Evolutionary conservation across 2,329 filamentous ascomycete species (phyloP), one percentile per base, ranked within the genome.

Genomic region (Epichloe scottii): DNA sequence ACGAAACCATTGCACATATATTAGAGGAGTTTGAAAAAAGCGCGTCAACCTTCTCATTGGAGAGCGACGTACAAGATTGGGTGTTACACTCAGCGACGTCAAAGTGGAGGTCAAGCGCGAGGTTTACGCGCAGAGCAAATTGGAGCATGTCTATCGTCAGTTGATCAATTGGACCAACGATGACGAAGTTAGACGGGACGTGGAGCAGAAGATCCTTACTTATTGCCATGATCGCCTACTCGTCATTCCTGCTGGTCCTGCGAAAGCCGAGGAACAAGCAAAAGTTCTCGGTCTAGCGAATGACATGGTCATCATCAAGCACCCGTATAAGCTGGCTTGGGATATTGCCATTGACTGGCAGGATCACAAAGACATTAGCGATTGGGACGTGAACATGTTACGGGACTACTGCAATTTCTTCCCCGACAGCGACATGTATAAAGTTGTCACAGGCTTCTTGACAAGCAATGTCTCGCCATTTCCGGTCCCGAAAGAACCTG

Each of bases 251-350:
- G 54, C 74, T 1, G 81, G 83, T 3, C 65, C 70, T 3, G 71
- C 82, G 52, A 97, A 97, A 67, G 63, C 69, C 1, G 67, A 73
- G 17, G 89, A 94, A 65, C 78, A 87, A 26, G 72, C 81, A 37
- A 82, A 85, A 56, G 84, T 95, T 0, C 69, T 85, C 60, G 84
- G 85, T 53, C 72, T 93, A 49, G 89, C 91, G 0, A 81, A 84
- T 55, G 93, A 91, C 54, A 95, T 98, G 87, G 91, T 98, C 54
- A 87, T 95, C 53, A 93, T 98, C 64, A 90, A 91, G 59, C 89
- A 97, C 59, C 87, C 89, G 0, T 95, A 85, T 68, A 81, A 84
- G 56, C 75, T 94, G 15, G 93, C 93, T 0, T 98, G 94, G 94
- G 85, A 89, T 59, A 84, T 96, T 54, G 78, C 86, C 33, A 74